A percentile compares a stretch with the other conserved stretches of the same genome.
These are phyloP conservation scores for Kodamaea neixiangensis DNA, from an alignment of 805 yeast species.

Conservation along the genomic window DNA sequence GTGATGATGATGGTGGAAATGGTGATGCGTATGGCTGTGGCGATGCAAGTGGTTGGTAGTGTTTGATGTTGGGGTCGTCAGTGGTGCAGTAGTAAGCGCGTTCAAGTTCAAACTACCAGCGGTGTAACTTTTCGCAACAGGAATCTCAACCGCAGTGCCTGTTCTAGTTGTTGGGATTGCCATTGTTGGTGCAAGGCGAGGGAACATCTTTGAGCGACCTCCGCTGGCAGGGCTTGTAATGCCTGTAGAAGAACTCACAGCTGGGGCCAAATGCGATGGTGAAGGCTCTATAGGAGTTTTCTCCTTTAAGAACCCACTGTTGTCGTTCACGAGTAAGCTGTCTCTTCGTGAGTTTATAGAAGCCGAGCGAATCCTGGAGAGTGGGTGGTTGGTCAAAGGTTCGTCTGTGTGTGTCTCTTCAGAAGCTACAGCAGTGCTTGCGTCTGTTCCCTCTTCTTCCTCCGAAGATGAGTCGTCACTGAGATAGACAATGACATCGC, in stretches of 20 bases:
- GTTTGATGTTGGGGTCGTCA: constrained; percentile 9
- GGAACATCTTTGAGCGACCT: constrained; percentile 17
- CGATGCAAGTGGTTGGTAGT: constrained; percentile 2
- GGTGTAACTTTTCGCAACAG: constrained; percentile 34
- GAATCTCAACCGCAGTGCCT: constrained; percentile 79
- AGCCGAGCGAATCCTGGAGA: constrained; percentile 30
- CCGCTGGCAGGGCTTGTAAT: not conserved
- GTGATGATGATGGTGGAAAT: constrained; percentile 10
- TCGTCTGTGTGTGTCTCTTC: constrained; percentile 18
- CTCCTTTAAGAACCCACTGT: constrained; percentile 15
- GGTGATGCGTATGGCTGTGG: constrained; percentile 9
- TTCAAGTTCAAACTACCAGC: constrained; percentile 21
- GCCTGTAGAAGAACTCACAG: not conserved
- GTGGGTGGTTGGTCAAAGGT: constrained; percentile 24
- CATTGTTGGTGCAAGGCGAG: constrained; percentile 48
- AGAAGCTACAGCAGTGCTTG: constrained; percentile 2
- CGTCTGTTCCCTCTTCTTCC: not conserved
- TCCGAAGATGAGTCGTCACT: constrained; percentile 60
- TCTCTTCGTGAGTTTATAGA: constrained; percentile 29
- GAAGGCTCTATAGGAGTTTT: constrained; percentile 4
- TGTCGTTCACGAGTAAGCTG: constrained; percentile 12
- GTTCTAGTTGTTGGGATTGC: constrained; percentile 80
- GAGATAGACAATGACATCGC: constrained; percentile 65
- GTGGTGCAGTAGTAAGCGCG: constrained; percentile 6
- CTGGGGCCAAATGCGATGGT: not conserved